phyloP scores from a whole-genome alignment of 139 green algal species.

The Haematococcus sp. region DNA sequence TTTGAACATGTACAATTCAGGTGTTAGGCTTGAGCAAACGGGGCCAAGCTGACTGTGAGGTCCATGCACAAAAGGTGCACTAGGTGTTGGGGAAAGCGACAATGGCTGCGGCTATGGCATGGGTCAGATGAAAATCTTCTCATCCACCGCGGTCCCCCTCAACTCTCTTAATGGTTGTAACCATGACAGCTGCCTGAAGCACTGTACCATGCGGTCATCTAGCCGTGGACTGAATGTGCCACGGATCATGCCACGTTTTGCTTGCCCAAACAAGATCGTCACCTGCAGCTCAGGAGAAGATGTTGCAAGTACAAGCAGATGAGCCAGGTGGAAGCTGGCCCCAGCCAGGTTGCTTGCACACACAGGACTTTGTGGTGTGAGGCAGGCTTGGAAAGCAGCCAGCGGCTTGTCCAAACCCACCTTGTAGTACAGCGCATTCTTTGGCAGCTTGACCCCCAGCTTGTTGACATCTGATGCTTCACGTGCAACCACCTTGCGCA shows the following conservation, averaged over 20 bases:
- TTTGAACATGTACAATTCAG: too few relatives aligned
- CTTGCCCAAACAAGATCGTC: slow-evolving; percentile 32
- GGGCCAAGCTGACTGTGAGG: too few relatives aligned
- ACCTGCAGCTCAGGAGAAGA: slow-evolving; percentile 15
- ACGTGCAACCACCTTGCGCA: slow-evolving; percentile 29
- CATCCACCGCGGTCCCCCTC: background rate
- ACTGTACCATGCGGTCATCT: slow-evolving; percentile 20
- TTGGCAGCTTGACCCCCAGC: slow-evolving; percentile 19
- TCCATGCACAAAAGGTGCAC: too few relatives aligned
- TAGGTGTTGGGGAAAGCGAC: too few relatives aligned
- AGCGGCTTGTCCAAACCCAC: too few relatives aligned
- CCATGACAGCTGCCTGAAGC: slow-evolving; percentile 16
- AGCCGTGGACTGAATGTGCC: slow-evolving; percentile 14
- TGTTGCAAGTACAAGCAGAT: background rate
- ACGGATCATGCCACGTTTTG: slow-evolving; percentile 36
- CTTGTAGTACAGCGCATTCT: slow-evolving; percentile 33
- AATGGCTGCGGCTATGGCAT: too few relatives aligned
- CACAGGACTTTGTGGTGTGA: too few relatives aligned
- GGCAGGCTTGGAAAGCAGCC: too few relatives aligned
- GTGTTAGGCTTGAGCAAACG: too few relatives aligned
- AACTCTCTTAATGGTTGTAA: slow-evolving; percentile 10
- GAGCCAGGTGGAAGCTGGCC: background rate
- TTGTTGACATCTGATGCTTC: slow-evolving; percentile 29
- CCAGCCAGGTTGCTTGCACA: background rate
- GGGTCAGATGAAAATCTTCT: slow-evolving; percentile 1